Percentiles rank a stretch among this genome's conserved stretches.
Evolutionary conservation across 148 eudicot species (phyloP).

Genomic region (Silene conica): DNA sequence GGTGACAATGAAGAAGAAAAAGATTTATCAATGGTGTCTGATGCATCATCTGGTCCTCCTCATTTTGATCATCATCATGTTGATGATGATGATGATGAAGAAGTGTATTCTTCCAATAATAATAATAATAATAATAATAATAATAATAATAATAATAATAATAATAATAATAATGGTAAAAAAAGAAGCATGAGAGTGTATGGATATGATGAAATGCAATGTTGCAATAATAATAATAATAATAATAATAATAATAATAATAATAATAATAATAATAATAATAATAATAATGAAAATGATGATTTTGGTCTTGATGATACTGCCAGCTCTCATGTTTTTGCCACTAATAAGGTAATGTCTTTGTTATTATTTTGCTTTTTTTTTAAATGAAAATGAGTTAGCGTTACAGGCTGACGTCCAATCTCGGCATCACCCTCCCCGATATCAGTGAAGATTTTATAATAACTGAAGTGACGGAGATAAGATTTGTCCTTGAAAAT

Average conservation of each 20-base stretch:
- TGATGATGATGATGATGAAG: too few relatives aligned
- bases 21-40: constrained; percentile 36
- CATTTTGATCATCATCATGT: constrained; percentile 22
- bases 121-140: too few relatives aligned
- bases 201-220: neutral
- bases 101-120: too few relatives aligned
- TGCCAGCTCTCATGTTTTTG: constrained; percentile 31
- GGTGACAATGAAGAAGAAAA: constrained; percentile 25
- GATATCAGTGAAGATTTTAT: too few relatives aligned
- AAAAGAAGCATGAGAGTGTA: neutral
- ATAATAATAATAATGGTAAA: neutral
- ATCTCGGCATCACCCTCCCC: too few relatives aligned
- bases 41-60: constrained; percentile 37
- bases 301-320: constrained; percentile 28
- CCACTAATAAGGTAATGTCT: constrained; percentile 23
- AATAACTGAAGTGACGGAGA: too few relatives aligned
- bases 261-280: too few relatives aligned
- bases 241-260: too few relatives aligned
- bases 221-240: neutral
- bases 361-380: neutral
- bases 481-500: too few relatives aligned
- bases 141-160: too few relatives aligned
- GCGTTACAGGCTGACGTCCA: too few relatives aligned
- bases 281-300: neutral
- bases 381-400: too few relatives aligned